Evolutionary conservation across 805 yeast species (phyloP), one percentile per base, ranked within the genome.

Genomic region (Monosporozyma siamensis): DNA sequence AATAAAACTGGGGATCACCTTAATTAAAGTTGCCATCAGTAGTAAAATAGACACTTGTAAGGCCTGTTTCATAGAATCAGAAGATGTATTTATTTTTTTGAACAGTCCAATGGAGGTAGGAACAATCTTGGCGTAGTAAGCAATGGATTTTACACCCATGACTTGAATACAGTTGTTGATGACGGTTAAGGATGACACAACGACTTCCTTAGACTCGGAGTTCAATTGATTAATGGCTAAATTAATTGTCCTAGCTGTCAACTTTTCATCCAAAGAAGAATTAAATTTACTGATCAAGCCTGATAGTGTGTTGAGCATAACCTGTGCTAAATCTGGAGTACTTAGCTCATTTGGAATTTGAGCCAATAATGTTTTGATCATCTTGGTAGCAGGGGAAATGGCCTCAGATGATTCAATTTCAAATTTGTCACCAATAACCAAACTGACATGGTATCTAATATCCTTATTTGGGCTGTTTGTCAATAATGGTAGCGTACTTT

Each of bases 1-100:
- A 64, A 90, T 73, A 58, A 90, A 90, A 9, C 84, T 80, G 27
- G 98, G 97, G 50, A 92, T 79, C 52, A 85, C 78, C 63, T 81
- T 85, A 39, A 89, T 67, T 54, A 86, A 69, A 35, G 88, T 75
- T 5, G 95, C 78, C 43, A 85, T 70, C 36, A 90, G 67, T 27
- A 86, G 74, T 45, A 86, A 64, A 12, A 81, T 71, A 0, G 97
- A 76, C 12, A 85, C 69, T 58, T 87, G 92, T 27, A 87, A 32
- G 40, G 63, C 58, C 37, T 63, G 56, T 45, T 51, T 64, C 30
- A 67, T 48, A 3, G 36, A 42, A 20, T 56, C 56, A 2, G 52
- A 40, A 5, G 51, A 45, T 1, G 45, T 41, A 12, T 50, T 40
- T 1, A 53, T 47, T 11, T 57, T 55, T 23, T 72, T 68, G 65